These are phyloP conservation scores for Cryphonectria carpinicola DNA, from an alignment of 2,329 filamentous ascomycete genomes.

Conservation along the genomic window DNA sequence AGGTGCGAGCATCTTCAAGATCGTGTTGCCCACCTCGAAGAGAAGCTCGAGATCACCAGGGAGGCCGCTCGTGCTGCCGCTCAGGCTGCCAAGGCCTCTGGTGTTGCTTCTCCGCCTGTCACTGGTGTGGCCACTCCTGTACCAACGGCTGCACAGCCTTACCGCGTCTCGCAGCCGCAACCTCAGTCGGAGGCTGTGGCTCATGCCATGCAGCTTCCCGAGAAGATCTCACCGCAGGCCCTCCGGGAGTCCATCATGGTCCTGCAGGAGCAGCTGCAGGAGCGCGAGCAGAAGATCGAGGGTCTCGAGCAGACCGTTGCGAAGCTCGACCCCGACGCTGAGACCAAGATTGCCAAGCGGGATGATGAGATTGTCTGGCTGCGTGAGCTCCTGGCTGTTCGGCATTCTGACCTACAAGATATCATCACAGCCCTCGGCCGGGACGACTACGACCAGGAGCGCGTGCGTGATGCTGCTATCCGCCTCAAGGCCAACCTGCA, in stretches of 20 bases:
- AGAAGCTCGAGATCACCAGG: constrained; percentile 88
- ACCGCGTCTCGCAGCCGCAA: constrained; percentile 33
- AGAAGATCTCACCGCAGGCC: constrained; percentile 92
- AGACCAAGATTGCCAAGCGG: constrained; percentile 82
- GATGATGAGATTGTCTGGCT: constrained; percentile 96
- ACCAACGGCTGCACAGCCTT: constrained; percentile 30
- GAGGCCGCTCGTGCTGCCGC: constrained; percentile 84
- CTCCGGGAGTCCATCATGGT: constrained; percentile 95
- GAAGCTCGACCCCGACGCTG: constrained; percentile 74
- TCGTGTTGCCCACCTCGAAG: constrained; percentile 81
- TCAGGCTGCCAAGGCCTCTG: constrained; percentile 69
- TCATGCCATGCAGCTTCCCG: constrained; percentile 61
- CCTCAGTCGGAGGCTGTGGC: constrained; percentile 43
- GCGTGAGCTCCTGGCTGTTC: constrained; percentile 87
- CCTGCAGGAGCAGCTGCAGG: constrained; percentile 93
- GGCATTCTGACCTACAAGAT: constrained; percentile 89
- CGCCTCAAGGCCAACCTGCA: constrained; percentile 91
- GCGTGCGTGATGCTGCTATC: constrained; percentile 88
- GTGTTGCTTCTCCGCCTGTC: constrained; percentile 36
- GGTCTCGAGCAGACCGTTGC: constrained; percentile 75
- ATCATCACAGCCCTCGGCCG: constrained; percentile 80
- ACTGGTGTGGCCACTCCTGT: constrained; percentile 37
- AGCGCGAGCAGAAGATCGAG: constrained; percentile 89
- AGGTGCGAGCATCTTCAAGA: constrained; percentile 87
- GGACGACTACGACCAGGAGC: constrained; percentile 75